Evolutionary conservation across 345 rosid species (phyloP).

Genomic region (Alliaria petiolata): DNA sequence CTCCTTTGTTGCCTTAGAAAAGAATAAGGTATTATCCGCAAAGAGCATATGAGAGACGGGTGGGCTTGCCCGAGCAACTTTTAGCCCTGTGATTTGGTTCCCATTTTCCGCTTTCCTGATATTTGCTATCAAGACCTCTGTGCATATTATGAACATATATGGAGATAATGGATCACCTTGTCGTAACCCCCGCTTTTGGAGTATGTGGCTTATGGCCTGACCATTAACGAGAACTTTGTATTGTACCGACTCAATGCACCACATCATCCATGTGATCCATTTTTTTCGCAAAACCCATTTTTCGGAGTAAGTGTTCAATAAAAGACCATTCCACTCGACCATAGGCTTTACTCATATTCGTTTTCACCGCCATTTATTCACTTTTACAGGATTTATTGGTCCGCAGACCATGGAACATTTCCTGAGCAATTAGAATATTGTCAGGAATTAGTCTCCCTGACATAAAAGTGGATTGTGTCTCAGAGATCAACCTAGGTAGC

Average conservation of each 20-base stretch:
- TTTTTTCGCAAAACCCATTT: background rate
- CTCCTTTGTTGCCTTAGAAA: too few relatives aligned
- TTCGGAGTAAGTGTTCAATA: background rate
- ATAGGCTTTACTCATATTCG: background rate
- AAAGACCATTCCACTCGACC: background rate
- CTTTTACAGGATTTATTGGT: too few relatives aligned
- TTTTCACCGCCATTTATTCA: background rate
- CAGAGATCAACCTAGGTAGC: accelerated
- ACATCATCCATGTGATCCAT: background rate
- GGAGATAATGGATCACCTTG: background rate
- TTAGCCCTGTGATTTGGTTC: accelerated
- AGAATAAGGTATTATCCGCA: too few relatives aligned
- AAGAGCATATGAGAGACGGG: too few relatives aligned
- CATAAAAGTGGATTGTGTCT: background rate
- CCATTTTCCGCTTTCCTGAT: too few relatives aligned
- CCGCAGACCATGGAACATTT: background rate
- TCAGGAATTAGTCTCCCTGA: background rate
- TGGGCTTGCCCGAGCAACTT: too few relatives aligned
- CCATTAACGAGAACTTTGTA: too few relatives aligned
- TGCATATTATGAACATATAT: background rate
- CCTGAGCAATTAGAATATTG: background rate
- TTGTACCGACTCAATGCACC: background rate
- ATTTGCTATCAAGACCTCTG: background rate
- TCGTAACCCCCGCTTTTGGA: background rate
- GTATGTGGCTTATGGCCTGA: accelerated